A percentile compares a stretch with the other conserved stretches of the same genome.
phyloP scores from a whole-genome alignment of 208 protist species.

The Lotmaria passim region DNA sequence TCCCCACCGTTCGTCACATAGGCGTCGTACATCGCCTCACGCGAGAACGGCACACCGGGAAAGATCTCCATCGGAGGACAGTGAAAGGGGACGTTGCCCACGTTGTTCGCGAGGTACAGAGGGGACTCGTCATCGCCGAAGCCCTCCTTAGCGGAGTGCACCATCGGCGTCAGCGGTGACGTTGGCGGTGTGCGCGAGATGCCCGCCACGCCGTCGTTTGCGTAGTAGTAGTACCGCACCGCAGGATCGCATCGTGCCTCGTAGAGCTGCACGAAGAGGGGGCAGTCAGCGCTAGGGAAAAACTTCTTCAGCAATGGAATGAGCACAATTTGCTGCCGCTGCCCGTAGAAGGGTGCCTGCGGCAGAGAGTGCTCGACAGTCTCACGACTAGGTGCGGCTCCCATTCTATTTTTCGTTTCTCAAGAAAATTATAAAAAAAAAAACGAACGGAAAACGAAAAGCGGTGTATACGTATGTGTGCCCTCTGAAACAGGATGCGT shows the following conservation, averaged over 20 bases:
- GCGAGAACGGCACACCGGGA: conserved; percentile 27
- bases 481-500: too few relatives aligned
- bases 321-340: conserved; percentile 52
- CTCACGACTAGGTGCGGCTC: conserved; percentile 64
- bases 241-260: conserved; percentile 54
- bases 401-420: conserved; percentile 37
- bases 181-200: background rate
- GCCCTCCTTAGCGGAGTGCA: conserved; percentile 5
- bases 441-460: background rate
- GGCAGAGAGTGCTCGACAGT: conserved; percentile 31
- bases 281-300: conserved; percentile 58
- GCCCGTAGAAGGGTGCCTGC: conserved; percentile 44
- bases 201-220: conserved; percentile 16
- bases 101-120: conserved; percentile 18
- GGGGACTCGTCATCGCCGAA: conserved; percentile 1
- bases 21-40: conserved; percentile 47
- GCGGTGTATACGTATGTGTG: background rate
- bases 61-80: conserved; percentile 42
- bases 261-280: conserved; percentile 67
- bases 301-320: conserved; percentile 62
- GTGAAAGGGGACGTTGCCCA: conserved; percentile 20
- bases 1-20: conserved; percentile 37
- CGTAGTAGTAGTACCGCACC: conserved; percentile 71
- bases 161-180: conserved; percentile 13
- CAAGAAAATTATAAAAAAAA: background rate